Evolutionary conservation across 768 basidiomycete species (phyloP).

Genomic region (Mycena sanguinolenta): DNA sequence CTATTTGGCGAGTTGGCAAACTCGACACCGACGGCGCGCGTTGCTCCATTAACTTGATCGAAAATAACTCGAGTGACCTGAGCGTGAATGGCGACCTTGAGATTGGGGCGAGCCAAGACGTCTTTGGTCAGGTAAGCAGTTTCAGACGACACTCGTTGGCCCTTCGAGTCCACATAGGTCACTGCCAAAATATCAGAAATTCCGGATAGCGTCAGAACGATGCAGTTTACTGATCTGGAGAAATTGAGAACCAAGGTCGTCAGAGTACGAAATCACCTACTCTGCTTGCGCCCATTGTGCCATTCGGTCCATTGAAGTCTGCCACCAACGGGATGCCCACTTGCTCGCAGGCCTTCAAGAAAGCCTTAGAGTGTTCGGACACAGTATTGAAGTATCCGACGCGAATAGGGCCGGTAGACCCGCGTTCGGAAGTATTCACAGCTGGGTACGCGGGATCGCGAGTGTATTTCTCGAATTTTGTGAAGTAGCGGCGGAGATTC

Average conservation of each 20-base stretch:
- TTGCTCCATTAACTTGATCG: conserved; percentile 42
- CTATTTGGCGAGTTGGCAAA: conserved; percentile 55
- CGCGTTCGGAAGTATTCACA: conserved; percentile 60
- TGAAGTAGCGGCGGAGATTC: conserved; percentile 73
- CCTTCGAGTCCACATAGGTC: conserved; percentile 70
- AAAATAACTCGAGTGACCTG: conserved; percentile 69
- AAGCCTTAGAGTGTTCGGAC: conserved; percentile 56
- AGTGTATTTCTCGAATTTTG: conserved; percentile 71
- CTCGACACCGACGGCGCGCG: conserved; percentile 70
- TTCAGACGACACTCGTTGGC: conserved; percentile 70
- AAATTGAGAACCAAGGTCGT: too few relatives aligned
- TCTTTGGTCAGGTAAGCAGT: conserved; percentile 72
- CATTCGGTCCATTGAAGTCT: conserved; percentile 69
- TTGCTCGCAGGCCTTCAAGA: conserved; percentile 61
- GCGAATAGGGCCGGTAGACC: conserved; percentile 63
- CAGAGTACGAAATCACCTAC: conserved; percentile 42
- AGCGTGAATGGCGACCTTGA: conserved; percentile 67
- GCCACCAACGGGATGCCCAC: conserved; percentile 64
- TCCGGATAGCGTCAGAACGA: too few relatives aligned
- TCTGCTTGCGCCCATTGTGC: conserved; percentile 69
- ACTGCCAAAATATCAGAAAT: conserved; percentile 52
- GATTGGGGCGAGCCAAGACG: conserved; percentile 71
- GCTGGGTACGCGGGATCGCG: conserved; percentile 60
- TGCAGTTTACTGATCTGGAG: too few relatives aligned
- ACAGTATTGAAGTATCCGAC: conserved; percentile 64